Percentiles rank a stretch among this genome's conserved stretches.
Conservation (phyloP, 139 green algal species). For the Astrephomene gubernaculifera region DNA sequence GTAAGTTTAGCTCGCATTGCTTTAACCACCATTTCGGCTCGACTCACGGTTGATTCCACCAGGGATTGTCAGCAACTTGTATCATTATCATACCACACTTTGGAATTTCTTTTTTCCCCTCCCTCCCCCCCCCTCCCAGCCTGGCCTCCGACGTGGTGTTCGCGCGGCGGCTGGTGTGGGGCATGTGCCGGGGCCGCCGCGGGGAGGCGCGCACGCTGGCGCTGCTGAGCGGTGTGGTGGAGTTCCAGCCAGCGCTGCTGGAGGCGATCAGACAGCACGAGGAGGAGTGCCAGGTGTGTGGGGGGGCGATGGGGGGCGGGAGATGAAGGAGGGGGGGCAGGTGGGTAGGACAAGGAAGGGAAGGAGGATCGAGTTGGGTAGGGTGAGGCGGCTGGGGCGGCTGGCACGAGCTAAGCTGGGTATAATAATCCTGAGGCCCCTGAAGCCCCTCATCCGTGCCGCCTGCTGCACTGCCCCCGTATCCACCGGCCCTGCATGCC, state of each 20-base stretch:
- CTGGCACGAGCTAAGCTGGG: no score
- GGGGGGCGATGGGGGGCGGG: not conserved
- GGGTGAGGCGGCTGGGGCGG: no score
- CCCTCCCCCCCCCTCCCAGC: not conserved
- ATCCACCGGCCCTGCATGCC: not conserved
- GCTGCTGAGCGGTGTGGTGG: constrained; percentile 18
- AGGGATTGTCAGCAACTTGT: no score
- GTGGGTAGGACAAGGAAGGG: not conserved
- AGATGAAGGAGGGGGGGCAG: not conserved
- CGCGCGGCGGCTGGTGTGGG: constrained; percentile 29
- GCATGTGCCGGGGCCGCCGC: constrained; percentile 24
- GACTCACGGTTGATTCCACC: no score
- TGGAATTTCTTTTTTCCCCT: not conserved
- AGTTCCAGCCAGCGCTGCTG: constrained; percentile 29
- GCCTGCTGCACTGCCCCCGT: no score
- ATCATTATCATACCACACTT: no score
- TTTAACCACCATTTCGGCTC: no score
- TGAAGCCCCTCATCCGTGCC: no score
- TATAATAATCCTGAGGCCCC: no score
- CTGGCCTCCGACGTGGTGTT: constrained; percentile 19
- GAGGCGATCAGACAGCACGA: constrained; percentile 13
- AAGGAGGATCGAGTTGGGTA: no score
- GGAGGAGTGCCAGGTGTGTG: not conserved
- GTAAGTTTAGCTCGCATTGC: no score
- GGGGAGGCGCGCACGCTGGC: not conserved